Percentiles rank a stretch among this genome's conserved stretches.
These are phyloP conservation scores for Candida nitratophila DNA, from an alignment of 805 yeast species.

Conservation along the genomic window DNA sequence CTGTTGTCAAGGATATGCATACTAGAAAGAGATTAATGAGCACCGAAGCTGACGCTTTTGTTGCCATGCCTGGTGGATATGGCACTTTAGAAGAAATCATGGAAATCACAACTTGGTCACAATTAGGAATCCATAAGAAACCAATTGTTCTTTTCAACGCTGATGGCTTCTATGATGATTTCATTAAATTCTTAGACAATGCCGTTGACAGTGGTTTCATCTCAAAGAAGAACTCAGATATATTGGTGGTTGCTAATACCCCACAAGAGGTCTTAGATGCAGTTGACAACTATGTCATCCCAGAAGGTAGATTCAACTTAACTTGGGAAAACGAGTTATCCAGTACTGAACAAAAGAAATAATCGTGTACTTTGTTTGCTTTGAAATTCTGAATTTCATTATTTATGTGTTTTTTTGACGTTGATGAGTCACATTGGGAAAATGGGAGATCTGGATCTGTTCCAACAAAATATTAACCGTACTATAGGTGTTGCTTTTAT, in stretches of 20 bases:
- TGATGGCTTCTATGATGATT: slow-evolving; percentile 72
- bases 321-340: slow-evolving; percentile 45
- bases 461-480: not conserved
- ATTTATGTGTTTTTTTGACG: too few species aligned
- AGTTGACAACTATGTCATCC: slow-evolving; percentile 53
- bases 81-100: slow-evolving; percentile 86
- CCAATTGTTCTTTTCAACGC: slow-evolving; percentile 76
- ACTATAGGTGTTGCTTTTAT: too few species aligned
- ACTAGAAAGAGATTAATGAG: slow-evolving; percentile 85
- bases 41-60: slow-evolving; percentile 75
- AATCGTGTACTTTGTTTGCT: too few species aligned
- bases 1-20: slow-evolving; percentile 84
- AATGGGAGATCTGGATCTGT: not conserved
- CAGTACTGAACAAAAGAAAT: not conserved
- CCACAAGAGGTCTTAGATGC: slow-evolving; percentile 61
- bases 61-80: slow-evolving; percentile 89
- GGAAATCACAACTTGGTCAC: slow-evolving; percentile 90
- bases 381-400: too few species aligned
- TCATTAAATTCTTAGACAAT: slow-evolving; percentile 52
- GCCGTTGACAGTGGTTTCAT: slow-evolving; percentile 64
- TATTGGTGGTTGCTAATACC: slow-evolving; percentile 61
- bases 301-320: slow-evolving; percentile 69
- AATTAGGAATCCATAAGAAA: slow-evolving; percentile 75
- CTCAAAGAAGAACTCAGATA: slow-evolving; percentile 55
- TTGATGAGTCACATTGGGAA: too few species aligned